These are phyloP conservation scores for Chaetomiaceae sp. DNA, from an alignment of 2,329 filamentous ascomycete species.

Conservation along the genomic window DNA sequence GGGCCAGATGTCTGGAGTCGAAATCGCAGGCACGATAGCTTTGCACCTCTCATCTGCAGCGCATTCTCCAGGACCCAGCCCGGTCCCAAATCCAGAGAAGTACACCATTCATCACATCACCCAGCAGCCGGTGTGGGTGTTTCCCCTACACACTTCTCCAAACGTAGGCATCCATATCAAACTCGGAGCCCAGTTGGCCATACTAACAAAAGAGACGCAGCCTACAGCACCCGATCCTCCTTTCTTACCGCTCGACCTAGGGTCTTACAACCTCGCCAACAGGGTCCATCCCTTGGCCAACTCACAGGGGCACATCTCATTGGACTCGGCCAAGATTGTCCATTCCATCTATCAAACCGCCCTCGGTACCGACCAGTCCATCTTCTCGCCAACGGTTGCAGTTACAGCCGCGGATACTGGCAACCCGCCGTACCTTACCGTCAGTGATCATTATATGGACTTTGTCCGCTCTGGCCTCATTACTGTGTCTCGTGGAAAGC, in stretches of 20 bases:
- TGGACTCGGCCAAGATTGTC: constrained; percentile 50
- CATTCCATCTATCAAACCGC: constrained; percentile 48
- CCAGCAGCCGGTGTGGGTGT: constrained; percentile 66
- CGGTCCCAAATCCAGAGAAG: constrained; percentile 41
- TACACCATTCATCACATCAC: constrained; percentile 65
- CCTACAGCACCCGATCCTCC: constrained; percentile 41
- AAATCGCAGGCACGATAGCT: constrained; percentile 69
- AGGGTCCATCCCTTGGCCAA: constrained; percentile 58
- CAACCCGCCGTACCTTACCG: constrained; percentile 61
- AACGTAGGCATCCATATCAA: constrained; percentile 35
- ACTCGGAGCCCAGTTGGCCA: not conserved
- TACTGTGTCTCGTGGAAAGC: constrained; percentile 45
- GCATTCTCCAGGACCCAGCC: constrained; percentile 46
- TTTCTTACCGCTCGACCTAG: constrained; percentile 70
- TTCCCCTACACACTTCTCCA: constrained; percentile 56
- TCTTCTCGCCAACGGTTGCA: constrained; percentile 42
- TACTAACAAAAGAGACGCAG: not conserved
- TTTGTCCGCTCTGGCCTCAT: constrained; percentile 66
- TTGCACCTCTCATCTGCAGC: constrained; percentile 62
- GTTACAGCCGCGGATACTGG: constrained; percentile 39
- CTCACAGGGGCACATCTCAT: constrained; percentile 58
- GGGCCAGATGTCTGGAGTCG: constrained; percentile 77
- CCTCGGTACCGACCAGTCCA: constrained; percentile 52
- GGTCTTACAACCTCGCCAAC: constrained; percentile 64
- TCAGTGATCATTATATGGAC: constrained; percentile 68